These are phyloP conservation scores for Diaporthe caulivora DNA, from an alignment of 2,329 filamentous ascomycete genomes.

Conservation along the genomic window DNA sequence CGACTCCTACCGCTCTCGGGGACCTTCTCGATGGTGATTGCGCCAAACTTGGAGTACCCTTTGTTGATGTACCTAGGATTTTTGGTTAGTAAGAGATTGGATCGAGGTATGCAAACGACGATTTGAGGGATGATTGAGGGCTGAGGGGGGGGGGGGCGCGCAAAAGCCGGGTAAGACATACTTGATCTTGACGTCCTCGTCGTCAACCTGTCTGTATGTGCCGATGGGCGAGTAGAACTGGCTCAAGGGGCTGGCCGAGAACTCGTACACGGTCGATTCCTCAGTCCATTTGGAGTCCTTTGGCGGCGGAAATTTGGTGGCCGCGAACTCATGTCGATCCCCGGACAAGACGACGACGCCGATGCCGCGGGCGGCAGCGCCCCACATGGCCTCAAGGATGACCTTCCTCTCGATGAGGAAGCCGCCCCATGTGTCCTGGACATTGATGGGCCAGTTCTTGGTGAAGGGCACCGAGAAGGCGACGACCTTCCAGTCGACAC, in stretches of 20 bases:
- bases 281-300: constrained; percentile 72
- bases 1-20: constrained; percentile 75
- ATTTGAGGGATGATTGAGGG: not conserved
- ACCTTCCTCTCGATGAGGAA: constrained; percentile 84
- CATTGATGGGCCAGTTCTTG: constrained; percentile 95
- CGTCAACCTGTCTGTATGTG: constrained; percentile 85
- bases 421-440: constrained; percentile 92
- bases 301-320: constrained; percentile 81
- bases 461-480: constrained; percentile 94
- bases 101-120: not conserved
- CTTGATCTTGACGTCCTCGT: constrained; percentile 87
- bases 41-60: constrained; percentile 90
- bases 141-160: not conserved
- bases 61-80: constrained; percentile 77
- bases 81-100: constrained; percentile 15
- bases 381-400: constrained; percentile 94
- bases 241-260: constrained; percentile 89
- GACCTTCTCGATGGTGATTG: constrained; percentile 80
- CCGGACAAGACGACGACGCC: constrained; percentile 89
- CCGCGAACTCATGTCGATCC: constrained; percentile 96
- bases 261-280: constrained; percentile 82
- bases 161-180: constrained; percentile 60
- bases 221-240: constrained; percentile 93
- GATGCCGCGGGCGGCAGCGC: constrained; percentile 78
- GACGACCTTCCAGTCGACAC: constrained; percentile 93